phyloP scores from a whole-genome alignment of 2,329 filamentous ascomycete species.

The Metarhizium brunneum region DNA sequence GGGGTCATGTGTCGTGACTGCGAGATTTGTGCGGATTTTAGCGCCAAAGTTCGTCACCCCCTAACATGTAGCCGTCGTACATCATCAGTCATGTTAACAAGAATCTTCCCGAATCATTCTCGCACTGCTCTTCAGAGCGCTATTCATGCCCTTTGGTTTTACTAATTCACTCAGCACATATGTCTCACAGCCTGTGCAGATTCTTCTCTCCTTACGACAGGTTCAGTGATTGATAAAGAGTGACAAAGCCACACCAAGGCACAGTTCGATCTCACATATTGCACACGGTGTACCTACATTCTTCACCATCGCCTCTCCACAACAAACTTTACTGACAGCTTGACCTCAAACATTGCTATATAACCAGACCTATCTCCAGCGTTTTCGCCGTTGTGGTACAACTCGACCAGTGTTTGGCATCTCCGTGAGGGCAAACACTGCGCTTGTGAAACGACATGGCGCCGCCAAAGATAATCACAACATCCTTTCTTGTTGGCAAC shows the following conservation, averaged over 20 bases:
- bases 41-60: conserved; percentile 8
- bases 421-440: conserved; percentile 1
- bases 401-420: neutral
- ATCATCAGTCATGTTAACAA: neutral
- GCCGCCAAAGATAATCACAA: conserved; percentile 30
- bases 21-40: conserved; percentile 28
- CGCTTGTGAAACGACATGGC: conserved; percentile 16
- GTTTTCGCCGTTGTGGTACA: neutral
- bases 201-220: neutral
- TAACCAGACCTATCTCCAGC: neutral
- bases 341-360: conserved; percentile 2
- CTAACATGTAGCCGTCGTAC: neutral
- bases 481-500: conserved; percentile 60
- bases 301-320: neutral
- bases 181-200: neutral
- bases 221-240: neutral
- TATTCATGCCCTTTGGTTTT: neutral
- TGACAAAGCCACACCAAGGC: neutral
- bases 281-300: neutral
- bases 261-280: neutral
- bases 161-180: neutral
- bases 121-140: neutral
- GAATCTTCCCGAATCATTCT: neutral
- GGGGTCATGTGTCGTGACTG: neutral
- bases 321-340: neutral